phyloP scores from a whole-genome alignment of 108 stramenopile species.

The Cylindrotheca closterium region DNA sequence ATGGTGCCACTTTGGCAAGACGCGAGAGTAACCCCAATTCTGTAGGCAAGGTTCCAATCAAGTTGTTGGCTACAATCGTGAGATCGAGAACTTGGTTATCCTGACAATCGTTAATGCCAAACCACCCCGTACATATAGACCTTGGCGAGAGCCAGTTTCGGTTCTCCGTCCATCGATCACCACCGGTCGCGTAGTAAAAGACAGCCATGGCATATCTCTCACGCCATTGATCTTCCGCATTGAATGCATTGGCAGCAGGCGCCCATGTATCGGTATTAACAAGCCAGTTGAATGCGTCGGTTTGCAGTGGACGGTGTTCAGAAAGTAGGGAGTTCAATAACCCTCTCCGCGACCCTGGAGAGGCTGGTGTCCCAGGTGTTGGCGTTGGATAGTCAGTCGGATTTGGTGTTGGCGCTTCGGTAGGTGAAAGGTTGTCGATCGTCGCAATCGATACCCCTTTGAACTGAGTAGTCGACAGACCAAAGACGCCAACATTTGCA shows the following conservation, averaged over 20 bases:
- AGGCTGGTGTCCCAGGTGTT: conserved; percentile 8
- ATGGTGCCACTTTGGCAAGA: too few species aligned
- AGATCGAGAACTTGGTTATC: conserved; percentile 28
- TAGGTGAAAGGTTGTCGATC: not conserved
- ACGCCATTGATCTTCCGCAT: conserved; percentile 34
- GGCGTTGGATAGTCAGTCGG: conserved; percentile 11
- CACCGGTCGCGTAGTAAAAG: conserved; percentile 39
- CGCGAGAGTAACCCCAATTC: conserved; percentile 37
- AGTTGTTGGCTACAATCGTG: conserved; percentile 34
- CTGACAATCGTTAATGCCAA: conserved; percentile 22
- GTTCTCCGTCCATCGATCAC: conserved; percentile 32
- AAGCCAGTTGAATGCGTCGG: conserved; percentile 39
- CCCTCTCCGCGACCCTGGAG: conserved; percentile 10
- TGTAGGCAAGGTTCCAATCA: conserved; percentile 32
- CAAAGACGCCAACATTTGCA: too few species aligned
- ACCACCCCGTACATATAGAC: conserved; percentile 47
- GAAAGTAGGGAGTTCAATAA: conserved; percentile 21
- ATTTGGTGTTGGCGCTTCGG: not conserved
- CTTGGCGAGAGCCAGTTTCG: conserved; percentile 26
- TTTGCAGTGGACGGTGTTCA: conserved; percentile 44
- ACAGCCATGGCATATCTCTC: conserved; percentile 36
- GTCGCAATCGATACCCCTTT: conserved; percentile 4
- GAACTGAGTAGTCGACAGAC: too few species aligned
- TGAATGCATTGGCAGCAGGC: conserved; percentile 34
- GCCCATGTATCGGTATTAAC: conserved; percentile 29